Base-by-base conservation (phyloP, 306 rosid species). In the Vachellia collinsii region DNA sequence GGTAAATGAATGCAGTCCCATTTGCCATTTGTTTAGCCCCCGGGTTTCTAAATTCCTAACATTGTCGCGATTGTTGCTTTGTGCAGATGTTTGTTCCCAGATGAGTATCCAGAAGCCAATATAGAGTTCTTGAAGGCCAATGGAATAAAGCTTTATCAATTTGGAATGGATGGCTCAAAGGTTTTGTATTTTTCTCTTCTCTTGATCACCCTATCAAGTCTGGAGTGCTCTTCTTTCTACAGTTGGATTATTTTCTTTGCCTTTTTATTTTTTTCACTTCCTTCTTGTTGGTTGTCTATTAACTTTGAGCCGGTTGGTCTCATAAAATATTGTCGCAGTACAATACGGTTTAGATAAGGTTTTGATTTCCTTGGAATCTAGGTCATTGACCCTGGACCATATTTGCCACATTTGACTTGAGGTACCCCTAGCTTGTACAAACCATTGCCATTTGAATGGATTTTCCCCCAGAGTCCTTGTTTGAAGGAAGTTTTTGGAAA, bases 141-240 rank as follows among this genome's bases (percentile, higher is more conserved):
- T 62, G 89, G 89, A 80, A 89, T 87, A 38, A 81, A 66, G 83
- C 91, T 91, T 74, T 87, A 83, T 83, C 90, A 87, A 80, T 87
- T 89, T 48, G 88, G 90, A 47, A 91, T 91, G 51, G 93, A 91
- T 48, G 82, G 90, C 56, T 87, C 85, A 42, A 90, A 87, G 91
- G 91, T 91, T 53, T 77, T 78, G 66, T 4, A 78, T n/a, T 14
- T 75, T 11, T 23, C 70, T 78, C 23, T 8, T 1, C 22, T 42
- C 46, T 12, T 75, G 7, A 76, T 50, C 22, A 43, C 53, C 56
- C 22, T 68, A 39, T 66, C n/a, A 37, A 20, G 36, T 41, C 36
- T 46, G 19, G 41, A 50, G 70, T 47, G 16, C 11, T 48, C 8
- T 16, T 74, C 42, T 4, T 22, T 74, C 42, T 4, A 11, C 23